Conservation (phyloP, 345 rosid species). For the Lenwebbia sp. region DNA sequence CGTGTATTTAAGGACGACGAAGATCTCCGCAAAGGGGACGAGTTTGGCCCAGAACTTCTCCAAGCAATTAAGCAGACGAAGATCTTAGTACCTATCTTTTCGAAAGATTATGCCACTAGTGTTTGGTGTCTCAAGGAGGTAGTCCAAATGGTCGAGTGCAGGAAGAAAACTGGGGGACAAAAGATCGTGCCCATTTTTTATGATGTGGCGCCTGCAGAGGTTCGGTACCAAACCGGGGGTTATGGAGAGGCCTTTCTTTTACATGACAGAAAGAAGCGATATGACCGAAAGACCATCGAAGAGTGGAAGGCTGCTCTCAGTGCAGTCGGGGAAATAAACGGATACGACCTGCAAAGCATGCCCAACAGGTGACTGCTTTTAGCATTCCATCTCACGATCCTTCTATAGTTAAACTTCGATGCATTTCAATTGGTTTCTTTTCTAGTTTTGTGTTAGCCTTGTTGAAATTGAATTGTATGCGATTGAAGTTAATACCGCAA, state of each 20-base stretch:
- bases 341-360: neutral
- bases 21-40: neutral
- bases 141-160: accelerated
- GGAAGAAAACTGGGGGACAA: accelerated
- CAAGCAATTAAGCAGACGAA: neutral
- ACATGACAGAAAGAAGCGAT: accelerated
- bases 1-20: neutral
- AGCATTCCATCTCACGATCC: neutral
- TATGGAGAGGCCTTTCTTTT: accelerated
- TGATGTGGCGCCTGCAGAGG: neutral
- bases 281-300: accelerated
- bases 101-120: accelerated
- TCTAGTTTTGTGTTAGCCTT: neutral
- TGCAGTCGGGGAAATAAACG: neutral
- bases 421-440: neutral
- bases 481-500: too few relatives aligned
- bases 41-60: neutral
- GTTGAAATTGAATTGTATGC: neutral
- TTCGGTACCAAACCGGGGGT: accelerated
- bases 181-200: neutral
- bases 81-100: neutral
- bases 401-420: too few relatives aligned
- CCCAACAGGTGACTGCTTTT: neutral
- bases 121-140: neutral
- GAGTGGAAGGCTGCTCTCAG: neutral